Base-by-base conservation (phyloP, 108 stramenopile species). In the Schizochytrium sp. region DNA sequence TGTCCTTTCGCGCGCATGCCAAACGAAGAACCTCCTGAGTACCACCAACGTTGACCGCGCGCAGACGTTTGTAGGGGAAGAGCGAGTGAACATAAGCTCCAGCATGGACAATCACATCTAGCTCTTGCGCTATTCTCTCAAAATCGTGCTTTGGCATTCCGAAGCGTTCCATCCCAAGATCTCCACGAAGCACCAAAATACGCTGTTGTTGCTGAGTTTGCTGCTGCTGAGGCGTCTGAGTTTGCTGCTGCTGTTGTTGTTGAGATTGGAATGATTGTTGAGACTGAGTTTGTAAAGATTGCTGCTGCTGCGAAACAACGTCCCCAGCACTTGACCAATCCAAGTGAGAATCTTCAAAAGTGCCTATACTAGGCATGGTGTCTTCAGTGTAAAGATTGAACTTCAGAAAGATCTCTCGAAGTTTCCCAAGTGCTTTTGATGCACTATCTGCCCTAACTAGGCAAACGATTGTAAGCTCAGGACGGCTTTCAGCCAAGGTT, bases 1-100 rank as follows among this genome's bases (percentile, higher is more conserved):
- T 10, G 76, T 55, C 76, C 10, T 10, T 49, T n/a, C 76, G 76
- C 28, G 76, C 76, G 47, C 76, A 83, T 38, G 76, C 76, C 49
- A 83, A 53, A 19, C 76, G 5, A 49, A 83, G n/a, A 0, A 83
- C 76, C n/a, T 83, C 76, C 47, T 55, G 5, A n/a, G 76, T 83
- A 38, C 76, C 76, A 56, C 55, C 76, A 10, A 83, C 76, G 47
- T 83, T 83, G 47, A 55, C 76, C 28, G 17, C n/a, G 5, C 53
- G 47, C 10, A 83, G 76, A 5, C 76, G 76, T 38, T 55, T 83
- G 53, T 83, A 83, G 10, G 76, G 76, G 5, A 47, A 83, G 50
- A 46, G 5, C 50, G 76, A 46, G 53, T 83, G 5, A 5, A 83
- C 76, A 53, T 42, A 40, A n/a, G 76, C 76, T 5, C 76, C 76